These are phyloP conservation scores for Rhodotorula sphaerocarpa DNA, from an alignment of 768 basidiomycete species.

Conservation along the genomic window DNA sequence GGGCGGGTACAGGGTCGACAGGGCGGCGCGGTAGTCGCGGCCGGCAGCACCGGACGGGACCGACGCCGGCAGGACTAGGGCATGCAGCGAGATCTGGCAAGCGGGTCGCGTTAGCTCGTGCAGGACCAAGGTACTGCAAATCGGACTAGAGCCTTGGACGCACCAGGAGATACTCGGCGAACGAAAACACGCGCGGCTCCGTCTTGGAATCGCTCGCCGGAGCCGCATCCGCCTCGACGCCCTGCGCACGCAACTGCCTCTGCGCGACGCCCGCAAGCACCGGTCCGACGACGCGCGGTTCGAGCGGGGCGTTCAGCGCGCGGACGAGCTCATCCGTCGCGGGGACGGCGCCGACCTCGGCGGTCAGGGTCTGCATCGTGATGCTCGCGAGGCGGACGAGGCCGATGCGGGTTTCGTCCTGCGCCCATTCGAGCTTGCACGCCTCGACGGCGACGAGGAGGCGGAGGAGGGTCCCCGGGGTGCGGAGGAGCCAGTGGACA, in stretches of 20 bases:
- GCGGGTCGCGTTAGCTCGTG: neutral
- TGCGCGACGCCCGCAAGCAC: neutral
- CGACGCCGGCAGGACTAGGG: conserved; percentile 57
- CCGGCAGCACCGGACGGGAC: conserved; percentile 54
- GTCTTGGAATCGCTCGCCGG: no score
- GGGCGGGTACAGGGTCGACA: conserved; percentile 82
- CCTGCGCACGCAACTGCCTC: conserved; percentile 14
- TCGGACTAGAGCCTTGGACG: conserved; percentile 20
- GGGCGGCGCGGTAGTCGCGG: conserved; percentile 58
- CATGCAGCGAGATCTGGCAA: conserved; percentile 73
- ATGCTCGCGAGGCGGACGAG: conserved; percentile 81
- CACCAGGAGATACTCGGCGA: conserved; percentile 63
- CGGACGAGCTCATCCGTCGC: conserved; percentile 49
- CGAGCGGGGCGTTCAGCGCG: conserved; percentile 8
- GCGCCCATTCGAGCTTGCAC: conserved; percentile 62
- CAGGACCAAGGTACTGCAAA: no score
- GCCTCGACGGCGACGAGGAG: conserved; percentile 15
- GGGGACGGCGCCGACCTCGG: conserved; percentile 66
- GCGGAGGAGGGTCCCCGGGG: neutral
- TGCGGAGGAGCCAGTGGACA: neutral
- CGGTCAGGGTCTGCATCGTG: conserved; percentile 81
- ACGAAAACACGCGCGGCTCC: conserved; percentile 47
- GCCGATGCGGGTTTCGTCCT: conserved; percentile 75
- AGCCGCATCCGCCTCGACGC: neutral
- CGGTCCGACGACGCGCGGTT: neutral